Conservation (phyloP, 305 asterid genomes). For the Withania somnifera region DNA sequence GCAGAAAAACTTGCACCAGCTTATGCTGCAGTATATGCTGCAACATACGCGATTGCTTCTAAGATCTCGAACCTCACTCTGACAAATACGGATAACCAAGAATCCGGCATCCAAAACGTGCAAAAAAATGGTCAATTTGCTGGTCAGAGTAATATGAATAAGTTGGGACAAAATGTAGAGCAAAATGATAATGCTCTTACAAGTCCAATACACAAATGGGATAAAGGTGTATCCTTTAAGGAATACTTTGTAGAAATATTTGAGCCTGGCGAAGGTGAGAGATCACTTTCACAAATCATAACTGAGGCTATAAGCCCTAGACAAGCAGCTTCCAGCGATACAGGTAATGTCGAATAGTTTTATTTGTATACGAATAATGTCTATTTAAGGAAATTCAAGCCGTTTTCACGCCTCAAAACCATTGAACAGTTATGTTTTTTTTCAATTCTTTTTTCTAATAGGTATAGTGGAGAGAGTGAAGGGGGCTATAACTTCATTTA, state of each 20-base stretch:
- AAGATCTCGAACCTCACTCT: constrained; percentile 33
- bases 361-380: background rate
- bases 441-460: background rate
- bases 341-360: constrained; percentile 34
- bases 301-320: constrained; percentile 79
- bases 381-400: background rate
- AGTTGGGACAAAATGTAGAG: background rate
- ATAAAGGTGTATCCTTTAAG: constrained; percentile 77
- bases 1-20: constrained; percentile 41
- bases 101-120: background rate
- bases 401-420: background rate
- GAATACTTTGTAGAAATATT: constrained; percentile 72
- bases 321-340: constrained; percentile 16
- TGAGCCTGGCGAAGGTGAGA: constrained; percentile 91
- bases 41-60: constrained; percentile 44
- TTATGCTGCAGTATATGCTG: constrained; percentile 41
- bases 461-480: constrained; percentile 33
- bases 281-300: constrained; percentile 82
- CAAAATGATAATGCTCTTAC: constrained; percentile 6
- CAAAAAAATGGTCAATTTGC: background rate
- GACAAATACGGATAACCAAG: constrained; percentile 12
- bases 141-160: background rate
- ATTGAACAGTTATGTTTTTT: background rate
- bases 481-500: constrained; percentile 62
- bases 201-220: constrained; percentile 44